phyloP scores from a whole-genome alignment of 2,329 filamentous ascomycete genomes.

The Diplodia corticola region DNA sequence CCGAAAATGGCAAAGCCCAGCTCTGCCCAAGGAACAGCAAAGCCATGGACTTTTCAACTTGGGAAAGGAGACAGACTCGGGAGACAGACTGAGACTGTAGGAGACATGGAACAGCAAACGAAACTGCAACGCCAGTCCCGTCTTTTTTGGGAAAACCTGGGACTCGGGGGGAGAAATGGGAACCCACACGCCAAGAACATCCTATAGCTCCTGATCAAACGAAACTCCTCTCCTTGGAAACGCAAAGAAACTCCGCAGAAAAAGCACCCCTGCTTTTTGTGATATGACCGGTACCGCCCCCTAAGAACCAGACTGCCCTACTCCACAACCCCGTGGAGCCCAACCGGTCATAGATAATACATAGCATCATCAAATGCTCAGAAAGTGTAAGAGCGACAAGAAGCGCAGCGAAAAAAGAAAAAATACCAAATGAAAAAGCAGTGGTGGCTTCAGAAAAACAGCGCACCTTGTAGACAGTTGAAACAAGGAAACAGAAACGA shows the following conservation, averaged over 20 bases:
- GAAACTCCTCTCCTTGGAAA: background rate
- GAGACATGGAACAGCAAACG: background rate
- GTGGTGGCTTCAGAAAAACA: constrained; percentile 21
- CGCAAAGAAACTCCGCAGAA: constrained; percentile 14
- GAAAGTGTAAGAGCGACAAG: background rate
- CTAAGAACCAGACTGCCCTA: constrained; percentile 9
- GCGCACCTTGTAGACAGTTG: constrained; percentile 10
- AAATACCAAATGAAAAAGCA: background rate
- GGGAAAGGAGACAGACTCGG: background rate
- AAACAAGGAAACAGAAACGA: background rate
- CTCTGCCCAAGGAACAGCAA: constrained; percentile 10
- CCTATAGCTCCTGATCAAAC: constrained; percentile 3
- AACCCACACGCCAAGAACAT: background rate
- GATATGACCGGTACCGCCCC: constrained; percentile 16
- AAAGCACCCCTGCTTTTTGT: constrained; percentile 18
- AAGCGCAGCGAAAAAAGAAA: background rate
- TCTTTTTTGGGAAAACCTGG: background rate
- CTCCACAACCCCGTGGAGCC: constrained; percentile 17
- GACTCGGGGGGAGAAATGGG: background rate
- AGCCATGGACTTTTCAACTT: background rate
- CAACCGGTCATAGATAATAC: constrained; percentile 19
- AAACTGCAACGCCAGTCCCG: constrained; percentile 15
- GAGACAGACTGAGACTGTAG: background rate
- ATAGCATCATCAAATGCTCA: constrained; percentile 20
- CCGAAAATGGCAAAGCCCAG: constrained; percentile 2